A percentile compares a stretch with the other conserved stretches of the same genome.
Evolutionary conservation across 176 grass and related monocot species (phyloP).

Genomic region (Tuctoria greenei): DNA sequence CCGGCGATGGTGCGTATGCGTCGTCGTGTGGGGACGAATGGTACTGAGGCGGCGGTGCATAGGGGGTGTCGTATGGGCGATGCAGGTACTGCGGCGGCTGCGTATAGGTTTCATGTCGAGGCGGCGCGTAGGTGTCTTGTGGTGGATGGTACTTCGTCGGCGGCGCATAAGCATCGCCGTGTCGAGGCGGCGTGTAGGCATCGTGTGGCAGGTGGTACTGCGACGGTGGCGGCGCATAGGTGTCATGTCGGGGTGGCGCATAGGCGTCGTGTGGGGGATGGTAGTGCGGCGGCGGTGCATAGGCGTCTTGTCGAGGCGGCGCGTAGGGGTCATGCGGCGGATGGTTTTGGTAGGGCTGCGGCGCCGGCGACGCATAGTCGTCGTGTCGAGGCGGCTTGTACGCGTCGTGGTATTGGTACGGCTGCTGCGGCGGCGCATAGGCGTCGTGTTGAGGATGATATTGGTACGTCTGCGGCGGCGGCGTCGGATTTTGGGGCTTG

Average conservation of each 20-base stretch:
- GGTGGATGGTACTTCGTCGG: too few species aligned
- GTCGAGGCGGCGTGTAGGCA: too few species aligned
- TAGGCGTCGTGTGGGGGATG: neutral
- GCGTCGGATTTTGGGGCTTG: neutral
- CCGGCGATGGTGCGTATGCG: too few species aligned
- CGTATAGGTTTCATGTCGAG: too few species aligned
- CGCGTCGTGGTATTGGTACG: neutral
- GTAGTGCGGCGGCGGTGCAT: neutral
- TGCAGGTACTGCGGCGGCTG: too few species aligned
- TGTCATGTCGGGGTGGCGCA: neutral
- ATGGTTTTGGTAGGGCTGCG: neutral
- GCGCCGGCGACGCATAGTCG: too few species aligned
- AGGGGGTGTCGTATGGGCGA: too few species aligned
- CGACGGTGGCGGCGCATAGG: neutral
- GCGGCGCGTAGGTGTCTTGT: too few species aligned
- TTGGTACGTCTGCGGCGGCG: neutral
- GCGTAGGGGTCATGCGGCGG: neutral
- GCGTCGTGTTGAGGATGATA: neutral
- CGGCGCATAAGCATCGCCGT: too few species aligned
- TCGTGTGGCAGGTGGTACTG: too few species aligned
- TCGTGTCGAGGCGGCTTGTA: neutral
- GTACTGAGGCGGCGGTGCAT: too few species aligned
- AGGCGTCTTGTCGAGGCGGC: neutral
- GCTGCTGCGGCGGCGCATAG: neutral
- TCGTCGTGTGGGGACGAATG: too few species aligned